Base-by-base conservation (phyloP, 176 grass and related monocot genomes). In the Chrysopogon serrulatus region DNA sequence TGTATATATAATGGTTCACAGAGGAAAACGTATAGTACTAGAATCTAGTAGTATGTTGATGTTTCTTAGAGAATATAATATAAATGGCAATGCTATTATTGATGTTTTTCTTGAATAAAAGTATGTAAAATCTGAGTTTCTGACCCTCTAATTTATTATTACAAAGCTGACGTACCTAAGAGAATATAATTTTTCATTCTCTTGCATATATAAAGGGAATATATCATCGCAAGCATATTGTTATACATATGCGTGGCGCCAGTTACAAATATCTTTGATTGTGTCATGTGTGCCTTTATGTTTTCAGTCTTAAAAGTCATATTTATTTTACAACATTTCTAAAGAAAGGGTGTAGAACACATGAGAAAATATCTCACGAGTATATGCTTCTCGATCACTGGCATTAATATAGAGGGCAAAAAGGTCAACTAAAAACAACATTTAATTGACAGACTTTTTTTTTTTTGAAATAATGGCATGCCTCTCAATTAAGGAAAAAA, bases 391-490 rank as follows among this genome's bases (percentile, higher is more conserved):
- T 82, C 64, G n/a, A n/a, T n/a, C 21, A 36, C 1, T 23, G 41
- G 23, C 41, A 65, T 66, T 49, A 60, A 30, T 48, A 36, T 14
- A 77, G 28, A 6, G 27, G 4, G 23, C 54, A 62, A 44, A 77
- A 77, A 77, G 34, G 64, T 77, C 33, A 86, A 81, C 34, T 77
- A 54, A 73, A 86, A 86, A 34, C 27, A 60, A 65, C 23, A 66
- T 45, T 66, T 34, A 78, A 45, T 64, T 77, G 53, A 86, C 27
- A 72, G 21, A 6, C 43, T 44, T 84, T 77, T 15, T n/a, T n/a
- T n/a, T n/a, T n/a, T n/a, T n/a, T n/a, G n/a, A n/a, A n/a, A n/a
- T n/a, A n/a, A n/a, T n/a, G n/a, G n/a, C n/a, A n/a, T n/a, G n/a
- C n/a, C n/a, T n/a, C n/a, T n/a, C n/a, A n/a, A n/a, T n/a, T n/a